Base-by-base conservation (phyloP, 2,329 filamentous ascomycete genomes). In the Alternaria longipes region DNA sequence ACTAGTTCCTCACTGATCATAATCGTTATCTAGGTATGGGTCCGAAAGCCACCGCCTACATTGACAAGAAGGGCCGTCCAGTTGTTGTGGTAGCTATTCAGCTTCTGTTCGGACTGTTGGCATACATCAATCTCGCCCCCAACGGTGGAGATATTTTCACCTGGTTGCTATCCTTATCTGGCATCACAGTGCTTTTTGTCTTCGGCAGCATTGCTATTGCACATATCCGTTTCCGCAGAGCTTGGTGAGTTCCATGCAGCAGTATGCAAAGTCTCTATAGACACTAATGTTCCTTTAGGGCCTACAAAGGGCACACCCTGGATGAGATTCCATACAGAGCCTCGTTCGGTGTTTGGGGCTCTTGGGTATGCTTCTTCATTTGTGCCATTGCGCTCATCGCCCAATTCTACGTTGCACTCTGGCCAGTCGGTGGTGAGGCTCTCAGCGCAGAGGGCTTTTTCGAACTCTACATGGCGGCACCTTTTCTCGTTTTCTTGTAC, bases 121-220 rank as follows among this genome's bases (percentile, higher is more conserved):
- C 90, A 38, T 97, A 91, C 81, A 85, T 95, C 42, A 78, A 78
- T 60, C 63, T 74, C 38, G 90, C 90, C 53, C 74, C 80, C 5
- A 79, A 85, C 62, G 85, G 91, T 70, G 82, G 81, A 16, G 80
- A 84, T 30, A 88, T 92, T 5, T 90, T 97, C 64, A 85, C 86
- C 69, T 97, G 93, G 93, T 87, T 97, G 78, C 84, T 92, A 41
- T 88, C 90, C 60, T 84, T 92, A 49, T 91, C 89, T 2, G 90
- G 89, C 24, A 84, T 93, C 34, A 90, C 88, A 7, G 89, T 86
- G 51, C 85, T 92, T 74, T 91, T 93, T 81, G 92, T 90, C 8
- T 93, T 91, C 89, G 87, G 84, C 62, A 90, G 90, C 63, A 94
- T 97, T 76, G 95, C 92, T 76, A 81, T 95, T n/a, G 87, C 90